Evolutionary conservation across 179 eudicot species (phyloP).

Genomic region (Silene noctiflora): DNA sequence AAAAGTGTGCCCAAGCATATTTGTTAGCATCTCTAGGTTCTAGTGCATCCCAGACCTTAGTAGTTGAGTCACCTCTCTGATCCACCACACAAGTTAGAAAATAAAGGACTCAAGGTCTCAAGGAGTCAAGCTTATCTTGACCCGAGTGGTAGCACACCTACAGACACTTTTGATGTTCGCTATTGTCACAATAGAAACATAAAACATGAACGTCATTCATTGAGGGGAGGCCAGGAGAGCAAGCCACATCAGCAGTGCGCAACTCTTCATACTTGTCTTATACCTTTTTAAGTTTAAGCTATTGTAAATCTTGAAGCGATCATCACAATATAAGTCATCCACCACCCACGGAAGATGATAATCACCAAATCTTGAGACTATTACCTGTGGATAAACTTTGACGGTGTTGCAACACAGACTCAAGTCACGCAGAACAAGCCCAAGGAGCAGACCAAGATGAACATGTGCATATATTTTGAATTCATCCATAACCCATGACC

Average conservation of each 20-base stretch:
- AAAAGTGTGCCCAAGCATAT: neutral
- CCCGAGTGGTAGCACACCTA: neutral
- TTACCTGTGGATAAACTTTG: neutral
- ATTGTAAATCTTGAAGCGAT: neutral
- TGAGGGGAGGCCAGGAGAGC: too few relatives aligned
- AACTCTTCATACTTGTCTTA: too few relatives aligned
- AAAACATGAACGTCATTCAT: neutral
- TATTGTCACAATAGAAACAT: neutral
- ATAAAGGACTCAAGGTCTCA: neutral
- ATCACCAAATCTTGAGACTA: neutral
- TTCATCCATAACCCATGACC: neutral
- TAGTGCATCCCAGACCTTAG: neutral
- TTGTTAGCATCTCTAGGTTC: neutral
- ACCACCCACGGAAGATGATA: neutral
- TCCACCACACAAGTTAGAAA: neutral
- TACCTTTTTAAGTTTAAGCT: neutral
- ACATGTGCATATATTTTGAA: neutral
- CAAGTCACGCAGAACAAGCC: neutral
- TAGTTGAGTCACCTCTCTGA: neutral
- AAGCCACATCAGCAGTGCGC: too few relatives aligned
- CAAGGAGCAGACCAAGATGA: neutral
- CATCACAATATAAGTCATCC: constrained; percentile 3
- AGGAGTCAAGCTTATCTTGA: neutral
- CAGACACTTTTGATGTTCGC: neutral
- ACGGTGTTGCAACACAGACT: too few relatives aligned